Base-by-base conservation (phyloP, 2,329 filamentous ascomycete genomes). In the Phaeoacremonium minimum region DNA sequence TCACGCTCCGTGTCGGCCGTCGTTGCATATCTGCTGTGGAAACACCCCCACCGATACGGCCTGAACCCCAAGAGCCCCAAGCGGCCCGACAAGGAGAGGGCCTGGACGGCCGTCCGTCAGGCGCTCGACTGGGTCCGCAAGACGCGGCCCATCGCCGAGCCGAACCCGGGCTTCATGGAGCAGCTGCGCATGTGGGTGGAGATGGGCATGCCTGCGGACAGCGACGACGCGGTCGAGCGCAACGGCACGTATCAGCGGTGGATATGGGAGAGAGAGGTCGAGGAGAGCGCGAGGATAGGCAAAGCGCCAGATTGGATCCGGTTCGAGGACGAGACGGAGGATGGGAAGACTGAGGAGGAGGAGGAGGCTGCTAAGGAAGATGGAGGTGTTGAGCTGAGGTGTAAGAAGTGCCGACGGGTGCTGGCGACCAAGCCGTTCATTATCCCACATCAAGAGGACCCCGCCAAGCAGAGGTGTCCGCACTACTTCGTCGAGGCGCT, bases 401-500 rank as follows among this genome's bases (percentile, higher is more conserved):
- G 93, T 66, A 88, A 90, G 56, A 96, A 91, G 65, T 98, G 93
- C 72, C 81, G 93, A 60, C 79, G 75, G 54, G 72, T 70, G 19
- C 61, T 80, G 13, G 73, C 69, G 7, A 76, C 69, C 1, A 56
- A 66, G 1, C 60, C 64, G 19, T 94, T 87, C 56, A 70, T 94
- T 36, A 62, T 83, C 31, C 63, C 75, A 2, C 88, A 94, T 60
- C 65, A 48, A 48, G 64, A 47, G n/a, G 37, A 40, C 45, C 40
- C 42, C 19, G 47, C 43, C 14, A 38, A 44, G 19, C 41, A 46
- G 37, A 47, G 52, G 19, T 98, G 93, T 53, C 83, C 85, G 15
- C 91, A 97, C 60, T 78, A 90, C 57, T 97, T 96, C 61, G 64
- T 97, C 45, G 89, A 97, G 53, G 88, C 93, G 1, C 69, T 98